Conservation (phyloP, 345 rosid genomes). For the Eucalyptus shirleyi region DNA sequence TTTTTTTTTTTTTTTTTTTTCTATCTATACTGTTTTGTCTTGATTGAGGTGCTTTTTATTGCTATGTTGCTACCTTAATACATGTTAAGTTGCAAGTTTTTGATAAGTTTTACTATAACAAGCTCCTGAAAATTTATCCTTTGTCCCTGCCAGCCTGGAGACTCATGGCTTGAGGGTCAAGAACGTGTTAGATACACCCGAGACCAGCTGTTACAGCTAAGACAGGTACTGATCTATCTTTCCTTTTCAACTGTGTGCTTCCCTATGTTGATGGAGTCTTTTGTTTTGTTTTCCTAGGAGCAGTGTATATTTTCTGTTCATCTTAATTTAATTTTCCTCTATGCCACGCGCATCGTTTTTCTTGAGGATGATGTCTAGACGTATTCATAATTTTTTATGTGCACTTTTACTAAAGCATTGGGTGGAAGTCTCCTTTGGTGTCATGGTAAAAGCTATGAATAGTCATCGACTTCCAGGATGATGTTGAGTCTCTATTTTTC, state of each 20-base stretch:
- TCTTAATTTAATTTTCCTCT: background rate
- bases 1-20: background rate
- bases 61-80: background rate
- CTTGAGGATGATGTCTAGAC: background rate
- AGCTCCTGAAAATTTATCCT: background rate
- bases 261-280: background rate
- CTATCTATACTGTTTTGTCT: background rate
- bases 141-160: conserved; percentile 12
- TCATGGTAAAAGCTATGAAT: background rate
- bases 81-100: background rate
- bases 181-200: conserved; percentile 52
- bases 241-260: background rate
- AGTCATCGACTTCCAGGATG: background rate
- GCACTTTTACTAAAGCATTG: background rate
- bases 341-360: background rate
- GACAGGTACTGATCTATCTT: conserved; percentile 29
- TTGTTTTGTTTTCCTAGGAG: background rate
- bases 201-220: conserved; percentile 58
- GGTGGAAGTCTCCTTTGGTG: background rate
- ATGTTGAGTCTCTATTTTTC: background rate
- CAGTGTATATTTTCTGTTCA: background rate
- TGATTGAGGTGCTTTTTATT: background rate
- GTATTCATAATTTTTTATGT: background rate
- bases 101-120: background rate
- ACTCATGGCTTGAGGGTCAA: conserved; percentile 37